These are phyloP conservation scores for Trichoderma sp. DNA, from an alignment of 2,329 filamentous ascomycete species.

Conservation along the genomic window DNA sequence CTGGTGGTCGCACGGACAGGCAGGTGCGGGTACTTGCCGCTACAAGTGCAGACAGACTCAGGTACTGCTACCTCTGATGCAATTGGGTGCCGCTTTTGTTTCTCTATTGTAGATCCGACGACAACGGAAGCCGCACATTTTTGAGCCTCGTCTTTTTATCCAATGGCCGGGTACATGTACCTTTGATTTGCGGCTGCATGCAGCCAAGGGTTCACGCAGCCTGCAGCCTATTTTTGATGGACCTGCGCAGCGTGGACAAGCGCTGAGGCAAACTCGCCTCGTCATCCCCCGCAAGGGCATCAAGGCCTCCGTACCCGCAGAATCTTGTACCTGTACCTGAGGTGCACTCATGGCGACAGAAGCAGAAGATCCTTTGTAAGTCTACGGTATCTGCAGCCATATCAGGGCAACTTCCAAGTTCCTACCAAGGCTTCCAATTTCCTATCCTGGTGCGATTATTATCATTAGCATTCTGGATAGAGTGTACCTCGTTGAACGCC, in stretches of 20 bases:
- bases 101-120: too few relatives aligned
- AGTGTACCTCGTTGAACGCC: too few relatives aligned
- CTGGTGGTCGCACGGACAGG: too few relatives aligned
- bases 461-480: not conserved
- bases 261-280: not conserved
- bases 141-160: not conserved
- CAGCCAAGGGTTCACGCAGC: slow-evolving; percentile 8
- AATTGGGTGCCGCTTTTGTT: too few relatives aligned
- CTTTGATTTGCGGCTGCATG: not conserved
- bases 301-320: slow-evolving; percentile 6
- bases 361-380: not conserved
- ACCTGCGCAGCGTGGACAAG: not conserved
- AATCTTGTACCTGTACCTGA: not conserved
- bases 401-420: not conserved
- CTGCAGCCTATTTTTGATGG: too few relatives aligned
- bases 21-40: too few relatives aligned
- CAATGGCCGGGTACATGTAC: not conserved
- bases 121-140: too few relatives aligned
- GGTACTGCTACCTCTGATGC: too few relatives aligned
- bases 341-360: not conserved
- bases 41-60: too few relatives aligned
- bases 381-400: not conserved
- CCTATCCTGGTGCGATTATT: not conserved
- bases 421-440: not conserved
- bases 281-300: slow-evolving; percentile 11